Evolutionary conservation across 1,284 basidiomycete species (phyloP), one percentile per base, ranked within the genome.

Genomic region (Athelia psychrophila): DNA sequence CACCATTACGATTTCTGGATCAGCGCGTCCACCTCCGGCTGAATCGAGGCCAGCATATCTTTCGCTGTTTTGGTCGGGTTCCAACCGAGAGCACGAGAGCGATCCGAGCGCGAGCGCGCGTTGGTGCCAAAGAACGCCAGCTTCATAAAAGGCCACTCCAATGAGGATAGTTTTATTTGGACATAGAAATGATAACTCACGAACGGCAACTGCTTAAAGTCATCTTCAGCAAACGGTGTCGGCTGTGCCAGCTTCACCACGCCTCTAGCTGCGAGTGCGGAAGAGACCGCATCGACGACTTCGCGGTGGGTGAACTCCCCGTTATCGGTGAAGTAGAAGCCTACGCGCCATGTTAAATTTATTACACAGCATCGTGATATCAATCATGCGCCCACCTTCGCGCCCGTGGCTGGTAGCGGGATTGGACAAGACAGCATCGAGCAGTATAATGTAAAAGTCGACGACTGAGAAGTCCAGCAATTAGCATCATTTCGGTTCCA

Each of bases 41-140:
- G 64, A 33, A 80, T 63, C 54, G 71, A 73, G 13, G 64, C 67
- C 38, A 78, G 56, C 56, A 79, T 68, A 58, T 79, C 77, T 32
- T 65, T 60, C 10, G 68, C 74, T 13, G 62, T 71, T 59, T 65
- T 69, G 50, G 58, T 63, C 3, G 71, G 70, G 32, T 59, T 64
- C 72, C 75, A 77, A 3, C 78, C 78, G 48, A 79, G 66, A 4
- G 63, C 63, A 48, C 70, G 67, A 18, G 74, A 73, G 55, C 76
- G 74, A 15, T 73, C 73, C 2, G 75, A 76, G 12, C 72, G 62
- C 47, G 65, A 73, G 27, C 78, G 69, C 16, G 73, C 70, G 63
- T 80, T 80, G 2, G 67, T 61, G 12, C 78, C 78, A 24, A 73
- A 63, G 52, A 65, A 72, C 15, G 58, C 58, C 4, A 57, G 55